Evolutionary conservation across 108 stramenopile genomes (phyloP).

Genomic region (Cyclotella atomus): DNA sequence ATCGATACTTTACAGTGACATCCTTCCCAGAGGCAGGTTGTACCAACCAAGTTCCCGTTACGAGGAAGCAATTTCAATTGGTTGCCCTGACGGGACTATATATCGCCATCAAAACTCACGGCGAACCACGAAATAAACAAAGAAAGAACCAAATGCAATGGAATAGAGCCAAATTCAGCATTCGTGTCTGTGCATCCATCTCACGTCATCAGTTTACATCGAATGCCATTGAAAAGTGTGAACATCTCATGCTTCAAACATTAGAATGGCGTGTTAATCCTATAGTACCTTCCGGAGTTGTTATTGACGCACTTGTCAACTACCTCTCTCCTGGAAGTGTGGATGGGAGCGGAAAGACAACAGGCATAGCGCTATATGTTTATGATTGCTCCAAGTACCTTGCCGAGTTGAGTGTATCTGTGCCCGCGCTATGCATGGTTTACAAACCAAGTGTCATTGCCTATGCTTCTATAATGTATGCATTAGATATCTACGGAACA

Average conservation of each 20-base stretch:
- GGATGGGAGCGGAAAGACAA: no score
- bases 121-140: constrained; percentile 18
- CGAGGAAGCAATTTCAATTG: constrained; percentile 57
- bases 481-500: constrained; percentile 58
- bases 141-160: constrained; percentile 11
- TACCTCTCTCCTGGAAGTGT: constrained; percentile 3
- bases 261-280: constrained; percentile 47
- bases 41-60: constrained; percentile 20
- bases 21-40: constrained; percentile 6
- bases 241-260: constrained; percentile 18
- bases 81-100: constrained; percentile 82
- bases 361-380: constrained; percentile 19
- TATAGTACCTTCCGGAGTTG: constrained; percentile 33
- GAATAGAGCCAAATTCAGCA: constrained; percentile 28
- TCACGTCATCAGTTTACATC: constrained; percentile 42
- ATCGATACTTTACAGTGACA: constrained; percentile 57
- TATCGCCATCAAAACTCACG: constrained; percentile 73
- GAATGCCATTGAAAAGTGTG: constrained; percentile 28
- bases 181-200: constrained; percentile 44
- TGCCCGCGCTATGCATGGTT: constrained; percentile 50
- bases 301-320: constrained; percentile 33
- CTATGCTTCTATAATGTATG: constrained; percentile 68
- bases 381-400: constrained; percentile 64
- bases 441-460: constrained; percentile 73
- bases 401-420: constrained; percentile 76